Conservation (phyloP, 1,284 basidiomycete genomes). For the Irpex sp. region DNA sequence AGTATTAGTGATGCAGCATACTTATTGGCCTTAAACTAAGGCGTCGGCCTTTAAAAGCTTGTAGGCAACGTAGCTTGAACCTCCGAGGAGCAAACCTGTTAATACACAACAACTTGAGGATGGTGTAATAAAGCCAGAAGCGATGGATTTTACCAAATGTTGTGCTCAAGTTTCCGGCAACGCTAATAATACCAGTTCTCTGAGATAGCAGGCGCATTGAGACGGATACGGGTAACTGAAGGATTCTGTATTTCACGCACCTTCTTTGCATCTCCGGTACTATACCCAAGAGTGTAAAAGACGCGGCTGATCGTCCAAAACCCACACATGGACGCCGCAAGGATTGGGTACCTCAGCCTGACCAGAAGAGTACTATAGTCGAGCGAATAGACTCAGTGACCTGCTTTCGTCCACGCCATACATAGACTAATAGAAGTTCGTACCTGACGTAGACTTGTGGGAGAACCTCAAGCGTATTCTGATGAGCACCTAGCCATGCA, state of each 20-base stretch:
- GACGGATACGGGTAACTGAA: background rate
- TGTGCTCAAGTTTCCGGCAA: background rate
- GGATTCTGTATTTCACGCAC: constrained; percentile 17
- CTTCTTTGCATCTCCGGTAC: constrained; percentile 43
- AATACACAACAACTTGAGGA: background rate
- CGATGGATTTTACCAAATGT: background rate
- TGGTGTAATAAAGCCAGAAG: too few relatives aligned
- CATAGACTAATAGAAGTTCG: background rate
- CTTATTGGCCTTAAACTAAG: background rate
- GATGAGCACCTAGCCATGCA: constrained; percentile 52
- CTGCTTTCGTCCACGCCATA: background rate
- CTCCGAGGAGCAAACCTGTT: background rate
- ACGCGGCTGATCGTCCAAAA: constrained; percentile 55
- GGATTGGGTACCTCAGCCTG: constrained; percentile 52
- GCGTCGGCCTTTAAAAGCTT: background rate
- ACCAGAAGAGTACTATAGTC: constrained; percentile 48
- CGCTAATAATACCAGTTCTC: background rate
- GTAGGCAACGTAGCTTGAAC: background rate
- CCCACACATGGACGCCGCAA: constrained; percentile 51
- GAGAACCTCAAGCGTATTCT: constrained; percentile 64
- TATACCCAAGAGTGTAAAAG: constrained; percentile 59
- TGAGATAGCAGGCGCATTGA: too few relatives aligned
- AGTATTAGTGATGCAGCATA: background rate
- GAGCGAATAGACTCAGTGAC: constrained; percentile 3
- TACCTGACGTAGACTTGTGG: constrained; percentile 15